These are phyloP conservation scores for Hevea brasiliensis DNA, from an alignment of 345 rosid species.

Conservation along the genomic window DNA sequence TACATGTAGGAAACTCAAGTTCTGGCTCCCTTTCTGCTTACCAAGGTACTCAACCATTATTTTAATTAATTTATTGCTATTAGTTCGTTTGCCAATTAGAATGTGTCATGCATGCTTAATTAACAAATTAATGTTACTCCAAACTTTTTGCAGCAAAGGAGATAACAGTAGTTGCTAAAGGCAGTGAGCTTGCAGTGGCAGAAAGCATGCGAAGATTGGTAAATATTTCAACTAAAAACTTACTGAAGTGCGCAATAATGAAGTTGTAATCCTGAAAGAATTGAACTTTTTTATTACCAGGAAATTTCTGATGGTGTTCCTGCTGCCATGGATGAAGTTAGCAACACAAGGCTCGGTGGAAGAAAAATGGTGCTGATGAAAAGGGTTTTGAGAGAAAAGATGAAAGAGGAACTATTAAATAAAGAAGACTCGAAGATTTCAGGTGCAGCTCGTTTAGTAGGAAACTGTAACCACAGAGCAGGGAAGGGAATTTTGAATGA, in stretches of 20 bases:
- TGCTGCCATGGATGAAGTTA: slow-evolving; percentile 4
- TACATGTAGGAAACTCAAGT: slow-evolving; percentile 19
- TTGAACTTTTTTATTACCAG: slow-evolving; percentile 10
- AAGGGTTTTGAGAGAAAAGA: slow-evolving; percentile 17
- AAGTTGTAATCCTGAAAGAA: not conserved
- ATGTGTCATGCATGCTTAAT: not conserved
- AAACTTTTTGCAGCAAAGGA: slow-evolving; percentile 21
- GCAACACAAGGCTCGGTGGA: slow-evolving; percentile 18
- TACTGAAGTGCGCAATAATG: no score
- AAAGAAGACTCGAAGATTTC: slow-evolving; percentile 21
- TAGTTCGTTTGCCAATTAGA: not conserved
- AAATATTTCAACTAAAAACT: no score
- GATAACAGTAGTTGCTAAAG: not conserved
- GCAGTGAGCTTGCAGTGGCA: no score
- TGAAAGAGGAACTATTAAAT: slow-evolving; percentile 12
- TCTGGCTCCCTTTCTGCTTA: not conserved
- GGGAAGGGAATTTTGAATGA: not conserved
- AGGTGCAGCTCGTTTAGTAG: slow-evolving; percentile 29
- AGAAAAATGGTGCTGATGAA: slow-evolving; percentile 26
- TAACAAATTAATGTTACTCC: not conserved
- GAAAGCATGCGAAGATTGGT: no score
- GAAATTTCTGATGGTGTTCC: slow-evolving; percentile 7
- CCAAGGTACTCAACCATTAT: slow-evolving; percentile 23
- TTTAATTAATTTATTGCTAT: not conserved
- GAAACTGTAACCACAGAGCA: slow-evolving; percentile 15